Evolutionary conservation across 306 rosid species (phyloP).

Genomic region (Amphicarpaea edgeworthii): DNA sequence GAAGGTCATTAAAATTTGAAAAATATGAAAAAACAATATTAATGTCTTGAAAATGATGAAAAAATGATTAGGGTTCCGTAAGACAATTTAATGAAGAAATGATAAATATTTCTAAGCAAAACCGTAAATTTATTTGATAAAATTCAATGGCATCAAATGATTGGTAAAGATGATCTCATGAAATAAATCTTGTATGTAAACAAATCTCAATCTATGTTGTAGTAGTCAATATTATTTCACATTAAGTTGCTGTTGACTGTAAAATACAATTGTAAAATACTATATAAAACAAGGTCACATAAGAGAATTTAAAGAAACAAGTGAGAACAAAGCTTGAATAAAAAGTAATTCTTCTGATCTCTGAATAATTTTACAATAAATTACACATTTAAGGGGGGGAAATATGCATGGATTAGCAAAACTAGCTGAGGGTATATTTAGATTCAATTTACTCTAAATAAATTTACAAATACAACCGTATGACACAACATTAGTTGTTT

Average conservation of each 20-base stretch:
- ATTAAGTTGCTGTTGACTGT: no score
- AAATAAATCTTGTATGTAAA: background rate
- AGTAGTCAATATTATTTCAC: background rate
- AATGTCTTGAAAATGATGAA: no score
- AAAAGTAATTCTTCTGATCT: background rate
- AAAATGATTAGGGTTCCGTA: no score
- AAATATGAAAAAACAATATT: no score
- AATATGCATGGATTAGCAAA: background rate
- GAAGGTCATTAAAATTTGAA: no score
- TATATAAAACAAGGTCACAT: background rate
- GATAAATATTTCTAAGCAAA: no score
- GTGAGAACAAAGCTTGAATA: background rate
- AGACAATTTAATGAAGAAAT: no score
- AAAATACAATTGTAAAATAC: no score
- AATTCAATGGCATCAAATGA: background rate
- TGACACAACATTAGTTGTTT: background rate
- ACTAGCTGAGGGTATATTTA: background rate
- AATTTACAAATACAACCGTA: conserved; percentile 1
- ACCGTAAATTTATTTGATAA: background rate
- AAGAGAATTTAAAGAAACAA: background rate
- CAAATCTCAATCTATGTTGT: background rate
- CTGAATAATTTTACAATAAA: background rate
- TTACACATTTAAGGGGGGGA: background rate
- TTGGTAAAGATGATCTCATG: background rate
- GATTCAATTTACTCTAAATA: conserved; percentile 3